Conservation (phyloP, 2,329 filamentous ascomycete genomes). For the Cladosporium sphaerospermum region DNA sequence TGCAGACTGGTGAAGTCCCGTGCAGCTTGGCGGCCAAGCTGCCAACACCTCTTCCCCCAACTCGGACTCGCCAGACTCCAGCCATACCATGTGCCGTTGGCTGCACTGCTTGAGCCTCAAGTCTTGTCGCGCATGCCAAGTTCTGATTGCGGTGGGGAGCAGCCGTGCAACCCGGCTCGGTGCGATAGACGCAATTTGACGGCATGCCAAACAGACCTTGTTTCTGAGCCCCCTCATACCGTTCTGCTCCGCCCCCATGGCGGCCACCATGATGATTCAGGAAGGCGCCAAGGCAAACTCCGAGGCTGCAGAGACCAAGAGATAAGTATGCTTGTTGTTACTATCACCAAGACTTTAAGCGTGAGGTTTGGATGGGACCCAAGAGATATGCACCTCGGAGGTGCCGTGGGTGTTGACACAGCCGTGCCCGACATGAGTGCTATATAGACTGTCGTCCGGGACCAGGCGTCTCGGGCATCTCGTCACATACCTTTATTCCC, state of each 20-base stretch:
- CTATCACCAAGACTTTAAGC: constrained; percentile 5
- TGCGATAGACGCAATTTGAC: neutral
- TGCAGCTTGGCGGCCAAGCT: constrained; percentile 8
- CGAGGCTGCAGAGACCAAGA: constrained; percentile 1
- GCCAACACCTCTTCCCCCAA: neutral
- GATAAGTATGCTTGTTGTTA: neutral
- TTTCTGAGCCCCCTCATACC: neutral
- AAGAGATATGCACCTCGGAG: neutral
- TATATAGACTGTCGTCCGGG: neutral
- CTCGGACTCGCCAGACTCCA: neutral
- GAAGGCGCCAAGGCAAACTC: neutral
- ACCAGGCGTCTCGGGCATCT: neutral
- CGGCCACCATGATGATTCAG: constrained; percentile 1
- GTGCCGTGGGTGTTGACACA: too few relatives aligned
- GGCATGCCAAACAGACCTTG: neutral
- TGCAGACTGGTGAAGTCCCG: too few relatives aligned
- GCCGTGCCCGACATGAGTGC: neutral
- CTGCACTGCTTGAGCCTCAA: constrained; percentile 1
- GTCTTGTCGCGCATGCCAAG: constrained; percentile 8
- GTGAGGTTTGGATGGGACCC: neutral
- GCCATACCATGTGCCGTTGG: neutral
- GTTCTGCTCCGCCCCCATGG: neutral
- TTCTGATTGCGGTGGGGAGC: neutral
- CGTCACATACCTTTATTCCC: neutral
- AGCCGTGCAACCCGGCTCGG: neutral